Conservation (phyloP, 2,329 filamentous ascomycete genomes). For the Teratosphaeria epicoccoides region DNA sequence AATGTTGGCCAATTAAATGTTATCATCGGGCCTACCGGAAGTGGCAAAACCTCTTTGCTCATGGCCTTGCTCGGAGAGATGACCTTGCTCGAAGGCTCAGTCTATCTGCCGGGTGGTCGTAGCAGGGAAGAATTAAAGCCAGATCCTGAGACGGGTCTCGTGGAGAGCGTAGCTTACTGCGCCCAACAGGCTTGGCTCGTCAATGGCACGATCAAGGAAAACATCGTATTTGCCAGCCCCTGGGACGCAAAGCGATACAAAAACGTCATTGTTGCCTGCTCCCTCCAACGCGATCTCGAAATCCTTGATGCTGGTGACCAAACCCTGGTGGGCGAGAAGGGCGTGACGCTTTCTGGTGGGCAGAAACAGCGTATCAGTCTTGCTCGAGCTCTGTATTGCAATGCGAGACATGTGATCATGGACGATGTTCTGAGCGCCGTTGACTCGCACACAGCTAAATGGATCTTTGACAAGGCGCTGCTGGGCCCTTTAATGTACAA, state of each 20-base stretch:
- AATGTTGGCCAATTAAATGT: slow-evolving; percentile 79
- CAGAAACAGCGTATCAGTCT: slow-evolving; percentile 97
- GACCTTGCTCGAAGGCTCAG: slow-evolving; percentile 68
- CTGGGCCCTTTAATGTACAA: slow-evolving; percentile 77
- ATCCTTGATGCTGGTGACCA: slow-evolving; percentile 89
- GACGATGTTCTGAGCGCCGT: slow-evolving; percentile 96
- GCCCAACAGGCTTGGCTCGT: slow-evolving; percentile 95
- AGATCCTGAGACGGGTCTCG: slow-evolving; percentile 74
- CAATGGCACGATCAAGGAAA: slow-evolving; percentile 90
- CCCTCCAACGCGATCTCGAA: slow-evolving; percentile 78
- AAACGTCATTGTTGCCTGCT: slow-evolving; percentile 82
- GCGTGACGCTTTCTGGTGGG: slow-evolving; percentile 88
- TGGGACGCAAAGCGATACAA: slow-evolving; percentile 75
- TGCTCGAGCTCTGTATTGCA: slow-evolving; percentile 93
- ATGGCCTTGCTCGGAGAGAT: slow-evolving; percentile 97
- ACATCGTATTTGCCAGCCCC: slow-evolving; percentile 80
- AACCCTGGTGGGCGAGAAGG: slow-evolving; percentile 92
- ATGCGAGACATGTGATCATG: slow-evolving; percentile 77
- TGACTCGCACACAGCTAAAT: slow-evolving; percentile 93
- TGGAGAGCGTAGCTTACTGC: slow-evolving; percentile 90
- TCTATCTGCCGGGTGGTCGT: slow-evolving; percentile 74
- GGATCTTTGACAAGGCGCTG: slow-evolving; percentile 93
- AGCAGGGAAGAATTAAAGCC: slow-evolving; percentile 75
- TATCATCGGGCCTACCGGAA: slow-evolving; percentile 84
- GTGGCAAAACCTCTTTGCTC: slow-evolving; percentile 87